Percentiles rank a stretch among this genome's conserved stretches.
phyloP scores from a whole-genome alignment of 192 early-diverging fungal species.

The Podila horticola region DNA sequence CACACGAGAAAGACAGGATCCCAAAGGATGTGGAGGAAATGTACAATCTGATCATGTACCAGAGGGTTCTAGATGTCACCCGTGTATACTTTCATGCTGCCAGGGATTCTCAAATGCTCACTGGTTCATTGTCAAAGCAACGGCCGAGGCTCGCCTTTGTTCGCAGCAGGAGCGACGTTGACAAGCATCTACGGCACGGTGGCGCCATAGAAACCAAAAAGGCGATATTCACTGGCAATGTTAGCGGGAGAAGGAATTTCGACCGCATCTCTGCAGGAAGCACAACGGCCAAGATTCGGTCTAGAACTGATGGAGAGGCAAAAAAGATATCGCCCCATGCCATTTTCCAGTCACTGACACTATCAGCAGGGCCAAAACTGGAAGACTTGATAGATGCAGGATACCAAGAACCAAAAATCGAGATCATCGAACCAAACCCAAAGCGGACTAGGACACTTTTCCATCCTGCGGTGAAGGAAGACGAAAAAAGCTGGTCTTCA shows the following conservation, averaged over 20 bases:
- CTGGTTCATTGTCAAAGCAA: neutral
- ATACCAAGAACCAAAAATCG: too few species aligned
- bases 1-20: neutral
- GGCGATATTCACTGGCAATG: neutral
- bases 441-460: too few species aligned
- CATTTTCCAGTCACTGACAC: neutral
- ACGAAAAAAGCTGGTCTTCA: neutral
- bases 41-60: slow-evolving; percentile 34
- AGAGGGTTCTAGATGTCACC: slow-evolving; percentile 8
- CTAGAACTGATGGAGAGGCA: too few species aligned
- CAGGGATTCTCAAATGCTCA: neutral
- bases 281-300: neutral
- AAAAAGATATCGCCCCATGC: neutral
- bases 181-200: neutral
- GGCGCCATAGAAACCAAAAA: neutral
- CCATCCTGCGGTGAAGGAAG: neutral
- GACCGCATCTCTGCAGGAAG: neutral
- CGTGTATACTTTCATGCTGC: slow-evolving; percentile 13
- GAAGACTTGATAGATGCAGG: neutral
- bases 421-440: too few species aligned
- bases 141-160: slow-evolving; percentile 25
- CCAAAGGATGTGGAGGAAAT: slow-evolving; percentile 19
- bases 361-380: neutral
- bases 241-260: neutral
- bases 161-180: slow-evolving; percentile 7